Evolutionary conservation across 1,284 basidiomycete genomes (phyloP), one percentile per base, ranked within the genome.

Genomic region (Rhodotorula sp.): DNA sequence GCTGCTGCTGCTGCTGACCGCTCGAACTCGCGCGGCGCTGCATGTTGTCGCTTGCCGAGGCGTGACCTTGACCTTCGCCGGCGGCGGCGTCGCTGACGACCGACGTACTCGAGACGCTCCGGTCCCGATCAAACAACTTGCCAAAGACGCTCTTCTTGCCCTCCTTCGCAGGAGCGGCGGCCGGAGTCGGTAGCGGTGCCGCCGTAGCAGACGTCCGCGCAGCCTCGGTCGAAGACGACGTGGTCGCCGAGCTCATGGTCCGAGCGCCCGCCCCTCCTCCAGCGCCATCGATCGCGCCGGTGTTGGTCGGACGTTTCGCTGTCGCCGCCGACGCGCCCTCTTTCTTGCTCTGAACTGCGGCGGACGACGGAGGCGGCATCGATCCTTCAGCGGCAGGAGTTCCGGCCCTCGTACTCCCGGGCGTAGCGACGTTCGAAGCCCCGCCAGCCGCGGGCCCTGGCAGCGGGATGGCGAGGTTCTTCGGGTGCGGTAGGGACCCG

Each of bases 131-230:
- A 31, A 78, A 78, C 4, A 78, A 63, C 62, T 78, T 78, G 52
- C 77, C 77, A 57, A 78, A 78, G 3, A 78, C 72, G 29, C 72
- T 70, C 65, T 74, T 76, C 69, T 76, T 76, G 26, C 52, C 52
- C 57, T 58, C 57, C 18, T 29, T 52, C 14, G 21, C 20, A 21
- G 54, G 54, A 6, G n/a, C 26, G 26, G 54, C 26, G 3, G n/a
- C 59, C 47, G 56, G 64, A 48, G 15, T 68, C 8, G n/a, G 64
- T 56, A n/a, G 64, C 54, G 31, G 65, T 46, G 34, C 64, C 14
- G 54, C 48, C 31, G 20, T 52, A 39, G 52, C 16, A 26, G 20
- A n/a, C 8, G 34, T 43, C 2, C 34, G 18, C 18, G 58, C 58
- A 6, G 58, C 58, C 23, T 39, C 39, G 47, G 23, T 47, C 47